Evolutionary conservation across 768 basidiomycete genomes (phyloP).

Genomic region (Chalciporus piperatus): DNA sequence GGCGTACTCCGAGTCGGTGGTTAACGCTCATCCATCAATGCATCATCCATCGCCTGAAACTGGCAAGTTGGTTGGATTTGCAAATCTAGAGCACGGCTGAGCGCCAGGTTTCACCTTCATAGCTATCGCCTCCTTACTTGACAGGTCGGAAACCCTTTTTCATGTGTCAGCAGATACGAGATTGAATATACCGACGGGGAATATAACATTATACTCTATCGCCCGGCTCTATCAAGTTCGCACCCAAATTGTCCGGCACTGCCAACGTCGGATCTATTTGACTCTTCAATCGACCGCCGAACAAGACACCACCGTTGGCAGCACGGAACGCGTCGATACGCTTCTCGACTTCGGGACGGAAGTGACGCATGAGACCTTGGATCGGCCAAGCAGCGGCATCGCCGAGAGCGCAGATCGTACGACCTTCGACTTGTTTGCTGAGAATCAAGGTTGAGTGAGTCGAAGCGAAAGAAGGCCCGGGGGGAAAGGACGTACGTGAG

Average conservation of each 20-base stretch:
- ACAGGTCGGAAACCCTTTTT: neutral
- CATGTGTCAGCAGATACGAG: slow-evolving; percentile 4
- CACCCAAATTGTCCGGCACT: slow-evolving; percentile 72
- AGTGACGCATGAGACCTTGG: slow-evolving; percentile 96
- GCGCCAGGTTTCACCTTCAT: too few relatives aligned
- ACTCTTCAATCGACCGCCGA: slow-evolving; percentile 76
- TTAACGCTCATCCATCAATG: too few relatives aligned
- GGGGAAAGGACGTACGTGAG: slow-evolving; percentile 59
- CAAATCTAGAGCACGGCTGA: too few relatives aligned
- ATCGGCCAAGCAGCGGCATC: slow-evolving; percentile 99
- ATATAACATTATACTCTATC: slow-evolving; percentile 27
- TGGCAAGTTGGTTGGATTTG: too few relatives aligned
- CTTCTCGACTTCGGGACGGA: slow-evolving; percentile 91
- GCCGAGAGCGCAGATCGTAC: slow-evolving; percentile 95
- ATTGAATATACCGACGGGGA: slow-evolving; percentile 1
- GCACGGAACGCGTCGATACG: slow-evolving; percentile 79
- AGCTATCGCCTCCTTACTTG: neutral
- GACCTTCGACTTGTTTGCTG: slow-evolving; percentile 95
- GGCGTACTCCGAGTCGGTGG: too few relatives aligned
- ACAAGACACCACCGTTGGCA: slow-evolving; percentile 77
- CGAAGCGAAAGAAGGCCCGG: neutral
- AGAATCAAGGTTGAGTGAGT: slow-evolving; percentile 6
- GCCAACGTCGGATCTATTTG: slow-evolving; percentile 70
- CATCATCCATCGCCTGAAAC: too few relatives aligned
- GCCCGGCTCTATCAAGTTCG: slow-evolving; percentile 40